These are phyloP conservation scores for Pichia manshurica DNA, from an alignment of 805 yeast genomes.

Conservation along the genomic window DNA sequence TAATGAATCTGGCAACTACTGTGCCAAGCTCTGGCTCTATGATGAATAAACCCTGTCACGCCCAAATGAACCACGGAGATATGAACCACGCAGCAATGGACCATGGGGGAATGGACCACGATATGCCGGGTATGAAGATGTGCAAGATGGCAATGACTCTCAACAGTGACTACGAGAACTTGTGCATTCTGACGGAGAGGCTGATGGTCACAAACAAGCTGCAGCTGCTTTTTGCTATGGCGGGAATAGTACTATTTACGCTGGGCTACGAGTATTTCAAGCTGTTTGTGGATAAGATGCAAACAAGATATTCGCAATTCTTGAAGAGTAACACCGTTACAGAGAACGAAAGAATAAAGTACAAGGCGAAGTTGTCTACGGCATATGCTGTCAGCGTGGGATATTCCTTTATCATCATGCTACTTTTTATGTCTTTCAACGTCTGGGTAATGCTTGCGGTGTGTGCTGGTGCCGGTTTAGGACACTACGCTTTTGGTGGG, in stretches of 20 bases:
- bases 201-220: constrained; percentile 35
- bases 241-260: constrained; percentile 29
- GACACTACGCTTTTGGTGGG: constrained; percentile 29
- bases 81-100: constrained; percentile 3
- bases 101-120: constrained; percentile 13
- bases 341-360: constrained; percentile 16
- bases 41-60: constrained; percentile 1
- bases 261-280: constrained; percentile 35
- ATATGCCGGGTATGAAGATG: constrained; percentile 22
- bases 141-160: constrained; percentile 37
- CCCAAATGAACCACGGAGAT: constrained; percentile 24
- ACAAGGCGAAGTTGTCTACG: constrained; percentile 27
- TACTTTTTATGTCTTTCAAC: constrained; percentile 44
- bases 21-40: background rate
- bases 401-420: constrained; percentile 41
- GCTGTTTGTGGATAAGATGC: constrained; percentile 22
- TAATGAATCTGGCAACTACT: background rate
- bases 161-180: constrained; percentile 38
- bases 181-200: constrained; percentile 36
- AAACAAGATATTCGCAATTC: constrained; percentile 14
- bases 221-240: constrained; percentile 32
- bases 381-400: constrained; percentile 38
- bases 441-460: constrained; percentile 43
- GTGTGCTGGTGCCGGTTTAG: constrained; percentile 36
- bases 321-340: constrained; percentile 11